These are phyloP conservation scores for Xylaria bambusicola DNA, from an alignment of 495 filamentous ascomycete species.

Conservation along the genomic window DNA sequence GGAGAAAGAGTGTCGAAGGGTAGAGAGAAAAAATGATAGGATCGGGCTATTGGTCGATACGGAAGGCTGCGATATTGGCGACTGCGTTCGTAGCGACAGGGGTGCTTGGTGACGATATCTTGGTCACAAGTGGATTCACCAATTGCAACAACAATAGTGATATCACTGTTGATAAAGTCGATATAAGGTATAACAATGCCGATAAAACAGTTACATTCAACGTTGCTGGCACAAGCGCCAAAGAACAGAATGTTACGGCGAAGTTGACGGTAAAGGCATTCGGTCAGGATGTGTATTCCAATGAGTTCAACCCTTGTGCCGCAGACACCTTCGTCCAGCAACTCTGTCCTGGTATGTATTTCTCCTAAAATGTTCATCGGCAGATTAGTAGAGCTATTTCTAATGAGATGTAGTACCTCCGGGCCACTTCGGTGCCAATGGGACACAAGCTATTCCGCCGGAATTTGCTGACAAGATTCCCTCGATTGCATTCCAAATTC, in stretches of 20 bases:
- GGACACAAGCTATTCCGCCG: constrained; percentile 66
- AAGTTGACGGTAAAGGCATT: constrained; percentile 80
- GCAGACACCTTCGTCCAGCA: constrained; percentile 61
- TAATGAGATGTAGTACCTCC: constrained; percentile 62
- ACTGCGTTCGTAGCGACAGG: constrained; percentile 37
- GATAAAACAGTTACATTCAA: constrained; percentile 78
- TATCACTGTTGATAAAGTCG: constrained; percentile 71
- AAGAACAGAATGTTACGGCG: constrained; percentile 79
- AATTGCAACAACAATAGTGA: constrained; percentile 66
- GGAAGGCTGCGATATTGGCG: constrained; percentile 39
- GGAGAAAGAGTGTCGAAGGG: neutral
- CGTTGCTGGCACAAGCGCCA: constrained; percentile 73
- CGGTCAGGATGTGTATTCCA: constrained; percentile 77
- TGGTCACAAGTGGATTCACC: constrained; percentile 78
- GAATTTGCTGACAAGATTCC: constrained; percentile 76
- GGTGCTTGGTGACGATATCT: constrained; percentile 64
- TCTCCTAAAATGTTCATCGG: neutral
- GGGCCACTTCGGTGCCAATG: constrained; percentile 72
- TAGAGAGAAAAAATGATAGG: constrained; percentile 23
- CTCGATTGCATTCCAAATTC: constrained; percentile 85
- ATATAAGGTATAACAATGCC: constrained; percentile 76
- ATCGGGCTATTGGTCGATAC: constrained; percentile 30
- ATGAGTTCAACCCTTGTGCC: constrained; percentile 81
- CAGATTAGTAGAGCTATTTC: constrained; percentile 13
- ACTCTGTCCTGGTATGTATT: constrained; percentile 76